Base-by-base conservation (phyloP, 345 rosid genomes). In the Capsella bursapastoris region DNA sequence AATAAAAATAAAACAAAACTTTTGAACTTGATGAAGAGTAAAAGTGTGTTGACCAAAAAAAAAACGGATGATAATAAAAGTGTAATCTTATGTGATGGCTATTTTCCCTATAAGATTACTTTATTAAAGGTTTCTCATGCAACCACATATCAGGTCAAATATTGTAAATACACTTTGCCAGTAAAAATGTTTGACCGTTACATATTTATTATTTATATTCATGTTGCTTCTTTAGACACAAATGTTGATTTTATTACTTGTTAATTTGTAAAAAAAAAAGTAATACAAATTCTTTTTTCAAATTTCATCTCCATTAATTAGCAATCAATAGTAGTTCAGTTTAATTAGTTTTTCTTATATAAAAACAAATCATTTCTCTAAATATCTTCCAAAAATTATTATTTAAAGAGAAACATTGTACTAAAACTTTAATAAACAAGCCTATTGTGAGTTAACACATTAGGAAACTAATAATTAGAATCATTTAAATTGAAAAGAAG, bases 131-230 rank as follows among this genome's bases (percentile, higher is more conserved):
- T 58, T 66, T 12, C 27, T 38, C 51, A 16, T 38, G 47, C 15
- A 43, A 6, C 48, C 48, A 13, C 4, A 43, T 43, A 50, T 58
- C 38, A 29, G 16, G 66, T 49, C 66, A 74, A 56, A 57, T 66
- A 16, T 47, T 67, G 43, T 38, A 49, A 49, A 50, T 35, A 18
- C 55, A 38, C 41, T 57, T 73, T 73, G 11, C 28, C 49, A 37
- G 32, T 37, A 64, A 29, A 48, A 47, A 45, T 57, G 59, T 37
- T 47, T 16, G 60, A 74, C 59, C 60, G 78, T 66, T 57, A 74
- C 72, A 50, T 40, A 37, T 34, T 9, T 44, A 43, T 38, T 13
- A 28, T 43, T 61, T 34, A n/a, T 50, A 40, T 52, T 31, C 14
- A 22, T 48, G 70, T 47, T 41, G 45, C 8, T 53, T 31, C 47